phyloP scores from a whole-genome alignment of 371 early-diverging fungal species.

The Mucor plumbeus region DNA sequence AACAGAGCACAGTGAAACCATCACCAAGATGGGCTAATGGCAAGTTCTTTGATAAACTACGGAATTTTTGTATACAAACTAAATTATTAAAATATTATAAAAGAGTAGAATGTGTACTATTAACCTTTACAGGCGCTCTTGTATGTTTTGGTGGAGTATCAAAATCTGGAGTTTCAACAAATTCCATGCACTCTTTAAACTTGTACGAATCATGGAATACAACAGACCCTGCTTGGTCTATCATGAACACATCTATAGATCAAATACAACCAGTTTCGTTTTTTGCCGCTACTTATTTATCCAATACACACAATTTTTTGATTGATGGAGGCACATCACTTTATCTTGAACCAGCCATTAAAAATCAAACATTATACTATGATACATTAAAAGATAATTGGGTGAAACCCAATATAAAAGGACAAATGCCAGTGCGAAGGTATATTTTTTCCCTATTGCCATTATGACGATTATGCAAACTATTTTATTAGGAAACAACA shows the following conservation, averaged over 20 bases:
- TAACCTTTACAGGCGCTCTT: slow-evolving; percentile 17
- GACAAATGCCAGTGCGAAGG: slow-evolving; percentile 13
- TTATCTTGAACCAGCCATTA: background rate
- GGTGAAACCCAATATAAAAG: slow-evolving; percentile 13
- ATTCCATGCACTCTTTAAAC: slow-evolving; percentile 27
- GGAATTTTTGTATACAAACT: background rate
- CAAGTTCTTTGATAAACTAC: slow-evolving; percentile 3
- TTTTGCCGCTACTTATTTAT: slow-evolving; percentile 31
- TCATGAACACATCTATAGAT: slow-evolving; percentile 5
- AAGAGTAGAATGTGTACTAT: slow-evolving; percentile 35
- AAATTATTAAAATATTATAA: slow-evolving; percentile 1
- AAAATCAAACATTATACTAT: slow-evolving; percentile 19
- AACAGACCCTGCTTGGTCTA: slow-evolving; percentile 35
- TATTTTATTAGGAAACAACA: slow-evolving; percentile 34
- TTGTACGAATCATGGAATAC: slow-evolving; percentile 33
- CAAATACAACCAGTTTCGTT: slow-evolving; percentile 18
- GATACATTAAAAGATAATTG: slow-evolving; percentile 22
- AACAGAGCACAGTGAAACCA: slow-evolving; percentile 10
- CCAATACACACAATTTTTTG: slow-evolving; percentile 25
- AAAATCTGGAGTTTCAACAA: slow-evolving; percentile 14
- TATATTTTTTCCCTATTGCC: background rate
- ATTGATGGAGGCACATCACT: slow-evolving; percentile 32
- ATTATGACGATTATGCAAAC: slow-evolving; percentile 10
- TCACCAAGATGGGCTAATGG: slow-evolving; percentile 32
- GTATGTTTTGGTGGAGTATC: slow-evolving; percentile 40